A percentile compares a stretch with the other conserved stretches of the same genome.
phyloP scores from a whole-genome alignment of 805 yeast genomes.

The Kodamaea restingae region DNA sequence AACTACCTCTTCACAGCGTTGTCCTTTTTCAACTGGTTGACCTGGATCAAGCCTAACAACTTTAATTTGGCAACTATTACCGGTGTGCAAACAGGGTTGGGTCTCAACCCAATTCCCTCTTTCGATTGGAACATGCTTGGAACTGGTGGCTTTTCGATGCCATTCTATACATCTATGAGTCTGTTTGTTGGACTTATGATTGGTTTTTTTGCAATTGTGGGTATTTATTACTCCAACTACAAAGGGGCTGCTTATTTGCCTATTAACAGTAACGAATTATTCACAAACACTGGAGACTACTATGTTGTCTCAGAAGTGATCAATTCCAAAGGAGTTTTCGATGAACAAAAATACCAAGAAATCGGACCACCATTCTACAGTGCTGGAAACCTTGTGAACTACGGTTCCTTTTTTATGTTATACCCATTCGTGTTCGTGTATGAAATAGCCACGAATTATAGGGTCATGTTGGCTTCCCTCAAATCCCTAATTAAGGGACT shows the following conservation, averaged over 20 bases:
- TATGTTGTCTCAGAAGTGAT: conserved; percentile 17
- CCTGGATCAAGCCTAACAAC: conserved; percentile 28
- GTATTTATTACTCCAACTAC: conserved; percentile 26
- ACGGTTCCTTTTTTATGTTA: conserved; percentile 23
- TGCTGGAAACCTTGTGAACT: conserved; percentile 19
- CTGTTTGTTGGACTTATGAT: conserved; percentile 22
- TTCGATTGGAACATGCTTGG: conserved; percentile 27
- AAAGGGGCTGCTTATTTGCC: conserved; percentile 30
- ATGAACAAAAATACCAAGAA: conserved; percentile 15
- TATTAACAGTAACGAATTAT: conserved; percentile 19
- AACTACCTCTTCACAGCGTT: conserved; percentile 23
- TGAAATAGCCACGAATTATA: conserved; percentile 14
- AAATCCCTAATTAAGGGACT: conserved; percentile 14
- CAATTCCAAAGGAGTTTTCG: conserved; percentile 10
- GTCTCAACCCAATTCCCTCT: conserved; percentile 27
- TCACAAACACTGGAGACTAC: conserved; percentile 20
- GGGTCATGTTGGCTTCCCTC: conserved; percentile 13
- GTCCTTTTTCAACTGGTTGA: conserved; percentile 28
- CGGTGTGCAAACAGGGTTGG: conserved; percentile 24
- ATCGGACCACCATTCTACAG: conserved; percentile 22
- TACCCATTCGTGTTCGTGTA: conserved; percentile 24
- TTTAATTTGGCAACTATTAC: conserved; percentile 21
- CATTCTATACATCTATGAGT: conserved; percentile 23
- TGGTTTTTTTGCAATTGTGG: conserved; percentile 22
- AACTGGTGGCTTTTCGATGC: conserved; percentile 15